Evolutionary conservation across 306 rosid species (phyloP), one percentile per base, ranked within the genome.

Genomic region (Prinsepia uniflora): DNA sequence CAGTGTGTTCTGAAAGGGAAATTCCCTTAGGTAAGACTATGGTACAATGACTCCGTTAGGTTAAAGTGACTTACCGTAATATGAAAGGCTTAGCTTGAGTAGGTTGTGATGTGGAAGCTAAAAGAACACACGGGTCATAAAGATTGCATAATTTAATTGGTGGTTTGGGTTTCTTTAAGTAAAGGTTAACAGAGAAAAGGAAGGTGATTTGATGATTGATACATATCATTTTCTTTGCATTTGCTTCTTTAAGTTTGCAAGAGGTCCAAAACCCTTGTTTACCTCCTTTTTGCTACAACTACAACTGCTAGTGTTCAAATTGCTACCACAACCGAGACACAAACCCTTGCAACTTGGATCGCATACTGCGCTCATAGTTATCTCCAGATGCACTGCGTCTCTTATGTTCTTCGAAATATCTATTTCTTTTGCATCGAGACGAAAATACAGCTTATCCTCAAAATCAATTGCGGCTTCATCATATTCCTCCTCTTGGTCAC

Each of bases 321-420:
- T 82, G 71, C 73, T 66, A 56, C 98, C 97, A 74, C 98, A 94
- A 66, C 76, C 81, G 71, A 89, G 65, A 82, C 98, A 94, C 85
- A 86, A 8, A 54, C 98, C 98, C 85, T 82, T 81, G 86, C 97
- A 94, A 46, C 74, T 78, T 13, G 90, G 74, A 70, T 82, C 86
- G 71, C 98, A 94, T 18, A 84, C 59, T 34, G 90, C 91, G 71
- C 77, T 71, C 69, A 90, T 76, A 63, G 86, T 85, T 67, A 90
- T 94, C 78, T 94, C 95, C 75, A 94, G 80, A 83, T 90, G 97
- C 81, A 94, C 81, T 64, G 77, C 75, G 84, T 94, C 98, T 81
- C 96, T 87, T 65, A 90, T 81, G 85, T 89, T 79, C 83, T 94
- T 94, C 59, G 98, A 94, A 83, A 94, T 89, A 77, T 90, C 97